These are phyloP conservation scores for Limonium bicolor DNA, from an alignment of 148 eudicot genomes.

Conservation along the genomic window DNA sequence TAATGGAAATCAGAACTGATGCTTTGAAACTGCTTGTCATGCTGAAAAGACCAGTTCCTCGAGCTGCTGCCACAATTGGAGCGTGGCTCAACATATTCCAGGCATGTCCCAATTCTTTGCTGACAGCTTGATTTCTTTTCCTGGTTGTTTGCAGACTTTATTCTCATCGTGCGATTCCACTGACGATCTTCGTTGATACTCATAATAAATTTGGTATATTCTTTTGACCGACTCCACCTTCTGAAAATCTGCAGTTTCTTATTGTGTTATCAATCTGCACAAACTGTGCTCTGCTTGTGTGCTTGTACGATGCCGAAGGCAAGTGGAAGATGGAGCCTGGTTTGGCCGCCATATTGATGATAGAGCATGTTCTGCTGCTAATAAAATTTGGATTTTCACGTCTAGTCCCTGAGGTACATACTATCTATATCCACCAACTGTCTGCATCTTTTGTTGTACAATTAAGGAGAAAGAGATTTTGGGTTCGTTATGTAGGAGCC, in stretches of 20 bases:
- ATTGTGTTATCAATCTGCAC: conserved; percentile 84
- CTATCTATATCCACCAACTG: neutral
- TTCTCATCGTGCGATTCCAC: no score
- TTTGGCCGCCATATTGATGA: conserved; percentile 64
- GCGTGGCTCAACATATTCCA: conserved; percentile 97
- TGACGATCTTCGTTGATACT: no score
- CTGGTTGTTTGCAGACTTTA: neutral
- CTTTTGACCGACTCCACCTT: neutral
- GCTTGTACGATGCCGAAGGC: conserved; percentile 79
- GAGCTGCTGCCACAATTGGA: conserved; percentile 79
- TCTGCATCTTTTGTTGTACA: neutral
- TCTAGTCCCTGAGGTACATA: conserved; percentile 67
- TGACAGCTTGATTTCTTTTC: neutral
- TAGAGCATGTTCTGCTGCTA: conserved; percentile 74
- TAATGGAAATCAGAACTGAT: conserved; percentile 86
- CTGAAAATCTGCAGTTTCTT: conserved; percentile 30
- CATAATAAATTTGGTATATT: no score
- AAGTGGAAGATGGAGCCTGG: conserved; percentile 90
- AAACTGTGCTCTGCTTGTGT: conserved; percentile 63
- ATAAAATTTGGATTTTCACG: conserved; percentile 81
- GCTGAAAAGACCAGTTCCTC: conserved; percentile 77
- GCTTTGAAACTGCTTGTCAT: conserved; percentile 72
- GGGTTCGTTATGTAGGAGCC: conserved; percentile 44
- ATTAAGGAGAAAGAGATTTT: neutral
- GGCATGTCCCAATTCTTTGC: conserved; percentile 17